phyloP scores from a whole-genome alignment of 495 filamentous ascomycete genomes.

The Penicillium chermesinum region DNA sequence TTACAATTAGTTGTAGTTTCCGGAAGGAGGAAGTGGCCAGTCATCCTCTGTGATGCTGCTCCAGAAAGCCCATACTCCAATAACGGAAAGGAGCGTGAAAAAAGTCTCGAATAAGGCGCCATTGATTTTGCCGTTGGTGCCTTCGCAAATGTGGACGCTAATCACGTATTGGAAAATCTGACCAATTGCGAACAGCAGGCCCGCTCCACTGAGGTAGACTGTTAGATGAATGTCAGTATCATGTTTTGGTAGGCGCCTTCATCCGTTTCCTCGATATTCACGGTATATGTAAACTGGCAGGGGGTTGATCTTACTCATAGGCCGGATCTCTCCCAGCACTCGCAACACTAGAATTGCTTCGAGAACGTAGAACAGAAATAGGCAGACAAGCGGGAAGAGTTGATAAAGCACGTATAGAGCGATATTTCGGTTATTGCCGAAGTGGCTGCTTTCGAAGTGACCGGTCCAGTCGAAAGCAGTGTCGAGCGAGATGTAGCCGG shows the following conservation, averaged over 20 bases:
- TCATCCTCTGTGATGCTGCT: constrained; percentile 98
- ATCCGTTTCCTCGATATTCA: no score
- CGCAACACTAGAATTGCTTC: constrained; percentile 77
- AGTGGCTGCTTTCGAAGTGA: constrained; percentile 58
- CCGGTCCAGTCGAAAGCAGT: constrained; percentile 83
- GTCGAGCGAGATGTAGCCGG: constrained; percentile 92
- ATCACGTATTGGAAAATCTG: constrained; percentile 95
- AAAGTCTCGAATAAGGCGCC: constrained; percentile 90
- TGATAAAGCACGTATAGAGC: constrained; percentile 93
- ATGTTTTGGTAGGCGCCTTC: neutral
- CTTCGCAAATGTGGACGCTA: constrained; percentile 82
- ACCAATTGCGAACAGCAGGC: constrained; percentile 78
- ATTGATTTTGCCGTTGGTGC: constrained; percentile 79
- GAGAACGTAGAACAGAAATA: constrained; percentile 75
- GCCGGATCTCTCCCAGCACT: constrained; percentile 77
- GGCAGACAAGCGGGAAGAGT: constrained; percentile 81
- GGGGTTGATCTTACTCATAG: constrained; percentile 68
- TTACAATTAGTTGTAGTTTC: constrained; percentile 41
- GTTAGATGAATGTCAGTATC: constrained; percentile 18
- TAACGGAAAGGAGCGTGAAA: constrained; percentile 79
- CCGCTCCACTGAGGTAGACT: constrained; percentile 73
- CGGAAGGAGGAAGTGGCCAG: constrained; percentile 70
- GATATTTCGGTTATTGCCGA: constrained; percentile 62
- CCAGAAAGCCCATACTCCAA: constrained; percentile 91
- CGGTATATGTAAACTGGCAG: no score